Percentiles rank a stretch among this genome's conserved stretches.
phyloP scores from a whole-genome alignment of 2,329 filamentous ascomycete species.

The Kalmusia sp. region DNA sequence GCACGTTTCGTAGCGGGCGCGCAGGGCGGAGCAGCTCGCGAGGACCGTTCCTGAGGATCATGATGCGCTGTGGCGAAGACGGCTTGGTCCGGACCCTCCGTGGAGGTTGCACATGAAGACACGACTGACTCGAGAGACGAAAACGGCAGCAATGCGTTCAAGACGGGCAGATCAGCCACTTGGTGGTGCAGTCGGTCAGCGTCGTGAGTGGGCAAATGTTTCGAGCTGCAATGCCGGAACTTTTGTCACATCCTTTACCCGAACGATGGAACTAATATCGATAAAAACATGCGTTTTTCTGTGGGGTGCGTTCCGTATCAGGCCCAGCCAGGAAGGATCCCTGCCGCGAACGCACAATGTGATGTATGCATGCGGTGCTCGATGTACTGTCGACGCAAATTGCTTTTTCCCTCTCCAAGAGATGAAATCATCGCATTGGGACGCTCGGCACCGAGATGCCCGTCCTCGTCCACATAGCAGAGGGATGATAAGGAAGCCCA shows the following conservation, averaged over 20 bases:
- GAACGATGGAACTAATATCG: conserved; percentile 8
- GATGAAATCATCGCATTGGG: conserved; percentile 18
- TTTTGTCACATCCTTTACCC: conserved; percentile 24
- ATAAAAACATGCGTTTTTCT: conserved; percentile 8
- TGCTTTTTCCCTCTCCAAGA: conserved; percentile 19
- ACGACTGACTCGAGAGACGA: conserved; percentile 3
- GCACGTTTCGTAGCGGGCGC: conserved; percentile 13
- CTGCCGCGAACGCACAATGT: conserved; percentile 25
- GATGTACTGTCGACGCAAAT: conserved; percentile 11
- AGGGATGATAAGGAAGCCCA: background rate
- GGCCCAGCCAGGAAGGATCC: conserved; percentile 9
- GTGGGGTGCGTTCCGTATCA: conserved; percentile 10
- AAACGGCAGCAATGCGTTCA: background rate
- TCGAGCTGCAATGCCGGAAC: conserved; percentile 18
- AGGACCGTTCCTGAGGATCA: conserved; percentile 28
- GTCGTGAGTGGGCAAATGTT: conserved; percentile 24
- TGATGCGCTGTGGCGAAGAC: conserved; percentile 14
- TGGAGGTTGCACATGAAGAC: background rate
- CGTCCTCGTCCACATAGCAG: background rate
- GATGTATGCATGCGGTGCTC: conserved; percentile 23
- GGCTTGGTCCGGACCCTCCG: conserved; percentile 3
- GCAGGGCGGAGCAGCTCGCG: conserved; percentile 12
- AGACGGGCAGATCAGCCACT: background rate
- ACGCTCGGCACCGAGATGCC: background rate
- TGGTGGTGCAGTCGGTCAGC: background rate